phyloP scores from a whole-genome alignment of 495 filamentous ascomycete genomes.

The Penicillium steckii region DNA sequence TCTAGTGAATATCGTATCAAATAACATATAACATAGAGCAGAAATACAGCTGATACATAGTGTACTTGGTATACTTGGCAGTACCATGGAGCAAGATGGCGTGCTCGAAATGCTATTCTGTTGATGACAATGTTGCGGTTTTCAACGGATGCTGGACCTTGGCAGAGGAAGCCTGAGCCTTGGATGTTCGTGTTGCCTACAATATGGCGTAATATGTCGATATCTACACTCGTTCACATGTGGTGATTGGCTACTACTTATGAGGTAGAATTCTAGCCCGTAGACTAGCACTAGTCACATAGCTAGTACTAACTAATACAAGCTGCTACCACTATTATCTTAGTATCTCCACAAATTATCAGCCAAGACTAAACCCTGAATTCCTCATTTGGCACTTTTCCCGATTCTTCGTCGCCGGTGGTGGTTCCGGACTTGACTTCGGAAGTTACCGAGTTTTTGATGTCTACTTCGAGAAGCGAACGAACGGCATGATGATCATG shows the following conservation, averaged over 20 bases:
- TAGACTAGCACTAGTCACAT: no score
- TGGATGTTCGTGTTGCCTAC: background rate
- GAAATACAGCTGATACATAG: no score
- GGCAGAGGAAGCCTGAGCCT: background rate
- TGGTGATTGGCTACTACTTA: no score
- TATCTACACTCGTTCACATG: background rate
- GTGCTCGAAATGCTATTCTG: background rate
- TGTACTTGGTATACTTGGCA: background rate
- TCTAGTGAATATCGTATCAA: no score
- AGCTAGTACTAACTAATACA: no score
- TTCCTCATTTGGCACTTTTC: background rate
- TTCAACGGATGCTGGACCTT: background rate
- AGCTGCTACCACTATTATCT: no score
- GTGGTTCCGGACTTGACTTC: background rate
- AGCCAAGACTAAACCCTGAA: background rate
- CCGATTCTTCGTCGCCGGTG: background rate
- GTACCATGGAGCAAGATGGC: background rate
- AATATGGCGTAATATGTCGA: background rate
- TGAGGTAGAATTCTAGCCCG: no score
- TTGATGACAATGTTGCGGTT: background rate
- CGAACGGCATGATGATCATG: no score
- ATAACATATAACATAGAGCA: no score
- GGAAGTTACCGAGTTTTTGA: background rate
- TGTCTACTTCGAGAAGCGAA: background rate
- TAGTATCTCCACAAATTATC: no score